Base-by-base conservation (phyloP, 176 grass and related monocot species). In the Alopecurus myosuroides region DNA sequence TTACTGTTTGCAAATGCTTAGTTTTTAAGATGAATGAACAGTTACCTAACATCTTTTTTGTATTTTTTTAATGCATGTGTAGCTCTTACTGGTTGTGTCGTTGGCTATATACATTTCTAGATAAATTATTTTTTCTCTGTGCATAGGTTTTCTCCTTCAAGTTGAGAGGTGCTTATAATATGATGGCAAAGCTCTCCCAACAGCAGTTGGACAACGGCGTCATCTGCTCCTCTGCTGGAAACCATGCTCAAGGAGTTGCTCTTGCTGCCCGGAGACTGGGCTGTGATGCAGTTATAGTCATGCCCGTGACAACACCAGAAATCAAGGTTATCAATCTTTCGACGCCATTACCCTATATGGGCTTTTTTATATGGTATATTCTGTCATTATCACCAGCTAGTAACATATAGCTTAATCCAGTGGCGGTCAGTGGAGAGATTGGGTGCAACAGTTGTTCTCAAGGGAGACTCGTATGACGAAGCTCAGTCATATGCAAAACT, bases 211-310 rank as follows among this genome's bases (percentile, higher is more conserved):
- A 85, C 23, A 99, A 76, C n/a, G 97, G 97, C 4, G 97, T 99
- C 70, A 97, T 99, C 56, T 99, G 97, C 78, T 99, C 97, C 39
- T 99, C 97, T 89, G 97, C 97, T 28, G 97, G 97, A 80, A 99
- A 99, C 84, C 97, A 99, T 90, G 97, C 97, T 64, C 97, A 99
- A 85, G 97, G 97, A 76, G 97, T 99, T 36, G 97, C 97, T 70
- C 91, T 99, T 76, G 87, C 97, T 36, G 97, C 97, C 70, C 82
- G 83, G 79, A 92, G 72, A 83, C 86, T 99, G 34, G 53, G 87
- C n/a, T 99, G 92, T n/a, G 92, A 99, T 92, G 94, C 97, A 0
- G 88, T 99, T 80, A 97, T 99, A 20, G 94, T 99, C 70, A 99
- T 99, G 97, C 97, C 97, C 0, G 90, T 97, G n/a, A 99, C 97